Base-by-base conservation (phyloP, 352 stramenopile genomes). In the Aphanomyces invadans region DNA sequence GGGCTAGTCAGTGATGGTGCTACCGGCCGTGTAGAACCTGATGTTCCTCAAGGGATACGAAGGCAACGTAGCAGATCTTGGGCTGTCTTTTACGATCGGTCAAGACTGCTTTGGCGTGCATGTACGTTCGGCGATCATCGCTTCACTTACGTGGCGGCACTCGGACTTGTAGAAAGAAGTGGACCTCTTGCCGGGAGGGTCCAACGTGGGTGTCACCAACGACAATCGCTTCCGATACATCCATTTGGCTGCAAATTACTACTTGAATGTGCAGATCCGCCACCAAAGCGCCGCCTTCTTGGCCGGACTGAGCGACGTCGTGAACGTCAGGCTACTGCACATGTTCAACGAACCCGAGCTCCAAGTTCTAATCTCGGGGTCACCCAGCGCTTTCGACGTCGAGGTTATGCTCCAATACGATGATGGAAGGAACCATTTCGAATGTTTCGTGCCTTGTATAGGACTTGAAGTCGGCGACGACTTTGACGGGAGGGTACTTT, bases 291-390 rank as follows among this genome's bases (percentile, higher is more conserved):
- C 96, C 68, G 95, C 95, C 3, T 98, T 99, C 66, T 87, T 90
- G 4, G 71, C 82, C 23, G 96, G 96, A 1, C 68, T 99, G 4
- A 90, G 80, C 48, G 88, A 98, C 59, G 86, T 98, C 28, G 96
- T 99, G 62, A 85, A 97, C 67, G 72, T 81, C 32, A 78, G 75
- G 5, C 98, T 92, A 89, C 78, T 98, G 7, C 77, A 88, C 68
- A 85, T 98, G 64, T 99, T 99, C 74, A 97, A 97, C 55, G 88
- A 98, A 69, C 92, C 93, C 1, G 96, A 98, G 73, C 75, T 98
- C 4, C 95, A 98, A 74, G 86, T 96, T 67, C 79, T 99, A 3
- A 98, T 99, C 54, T 94, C 81, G 29, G 81, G 77, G 49, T 82
- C 83, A 64, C 80, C 75, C 44, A 75, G 74, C 26, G 70, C 78